phyloP scores from a whole-genome alignment of 805 yeast genomes.

The Wickerhamiella australiensis region DNA sequence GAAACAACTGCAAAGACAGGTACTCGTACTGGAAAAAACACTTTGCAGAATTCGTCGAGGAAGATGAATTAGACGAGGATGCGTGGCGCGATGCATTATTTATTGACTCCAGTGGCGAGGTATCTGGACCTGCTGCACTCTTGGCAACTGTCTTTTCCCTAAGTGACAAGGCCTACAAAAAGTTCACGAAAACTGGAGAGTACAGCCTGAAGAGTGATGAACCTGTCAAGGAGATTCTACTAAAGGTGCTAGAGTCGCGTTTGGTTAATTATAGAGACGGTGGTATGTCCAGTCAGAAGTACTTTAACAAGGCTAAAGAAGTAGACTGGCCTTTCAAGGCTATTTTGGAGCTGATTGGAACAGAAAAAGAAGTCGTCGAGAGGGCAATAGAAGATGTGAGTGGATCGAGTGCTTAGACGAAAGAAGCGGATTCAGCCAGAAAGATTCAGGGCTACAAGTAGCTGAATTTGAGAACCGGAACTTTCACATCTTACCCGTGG shows the following conservation, averaged over 20 bases:
- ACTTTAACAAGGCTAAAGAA: conserved; percentile 12
- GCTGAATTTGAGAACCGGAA: too few relatives aligned
- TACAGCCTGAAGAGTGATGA: conserved; percentile 15
- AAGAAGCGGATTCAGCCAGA: too few relatives aligned
- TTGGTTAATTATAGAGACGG: conserved; percentile 17
- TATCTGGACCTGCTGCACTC: conserved; percentile 1
- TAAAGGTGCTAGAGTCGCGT: not conserved
- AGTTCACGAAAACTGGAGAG: conserved; percentile 13
- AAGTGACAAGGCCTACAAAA: conserved; percentile 14
- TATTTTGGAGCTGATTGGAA: conserved; percentile 23
- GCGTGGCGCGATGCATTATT: conserved; percentile 8
- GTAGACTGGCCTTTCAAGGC: conserved; percentile 12
- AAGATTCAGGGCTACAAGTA: too few relatives aligned
- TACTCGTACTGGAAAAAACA: conserved; percentile 38
- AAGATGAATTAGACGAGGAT: conserved; percentile 1
- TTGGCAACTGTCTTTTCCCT: conserved; percentile 2
- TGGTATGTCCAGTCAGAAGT: conserved; percentile 13
- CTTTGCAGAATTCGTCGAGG: conserved; percentile 20
- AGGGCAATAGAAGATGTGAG: conserved; percentile 10
- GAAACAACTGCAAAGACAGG: conserved; percentile 22
- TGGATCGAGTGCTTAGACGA: too few relatives aligned
- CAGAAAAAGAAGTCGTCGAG: conserved; percentile 26
- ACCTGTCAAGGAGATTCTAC: conserved; percentile 10
- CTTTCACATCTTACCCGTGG: too few relatives aligned
- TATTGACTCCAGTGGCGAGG: conserved; percentile 3